Percentiles rank a stretch among this genome's conserved stretches.
These are phyloP conservation scores for Phlebiopsis gigantea DNA, from an alignment of 768 basidiomycete genomes.

Conservation along the genomic window DNA sequence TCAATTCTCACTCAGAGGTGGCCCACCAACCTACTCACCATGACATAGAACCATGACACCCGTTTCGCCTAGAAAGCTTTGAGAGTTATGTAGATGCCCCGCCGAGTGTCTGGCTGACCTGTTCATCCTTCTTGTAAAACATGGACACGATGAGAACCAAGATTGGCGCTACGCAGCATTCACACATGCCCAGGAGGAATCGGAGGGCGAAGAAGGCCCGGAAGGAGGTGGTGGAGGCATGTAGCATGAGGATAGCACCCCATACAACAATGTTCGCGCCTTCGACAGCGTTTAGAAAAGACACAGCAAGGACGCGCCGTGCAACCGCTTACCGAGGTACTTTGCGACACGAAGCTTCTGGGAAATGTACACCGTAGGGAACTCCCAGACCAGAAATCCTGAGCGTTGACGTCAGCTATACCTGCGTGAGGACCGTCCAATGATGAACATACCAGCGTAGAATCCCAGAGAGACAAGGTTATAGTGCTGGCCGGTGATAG, in stretches of 20 bases:
- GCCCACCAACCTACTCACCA: slow-evolving; percentile 33
- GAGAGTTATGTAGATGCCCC: neutral
- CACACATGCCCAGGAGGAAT: slow-evolving; percentile 62
- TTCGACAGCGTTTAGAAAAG: slow-evolving; percentile 15
- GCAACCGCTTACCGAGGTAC: slow-evolving; percentile 42
- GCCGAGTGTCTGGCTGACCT: slow-evolving; percentile 30
- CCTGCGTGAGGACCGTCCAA: neutral
- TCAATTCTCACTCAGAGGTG: neutral
- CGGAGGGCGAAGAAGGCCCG: slow-evolving; percentile 59
- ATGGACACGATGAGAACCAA: slow-evolving; percentile 59
- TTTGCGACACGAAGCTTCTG: slow-evolving; percentile 57
- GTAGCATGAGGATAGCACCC: slow-evolving; percentile 56
- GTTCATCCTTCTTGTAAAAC: slow-evolving; percentile 68
- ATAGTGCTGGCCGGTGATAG: slow-evolving; percentile 57
- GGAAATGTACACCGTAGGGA: slow-evolving; percentile 61
- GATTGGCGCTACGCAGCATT: slow-evolving; percentile 59
- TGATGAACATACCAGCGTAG: slow-evolving; percentile 42
- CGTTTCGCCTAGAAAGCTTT: slow-evolving; percentile 24
- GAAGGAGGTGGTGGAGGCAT: slow-evolving; percentile 51
- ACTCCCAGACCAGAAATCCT: slow-evolving; percentile 60
- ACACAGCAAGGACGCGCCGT: slow-evolving; percentile 8
- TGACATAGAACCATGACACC: slow-evolving; percentile 63
- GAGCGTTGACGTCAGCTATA: neutral
- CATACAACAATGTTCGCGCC: slow-evolving; percentile 56
- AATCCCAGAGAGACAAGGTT: slow-evolving; percentile 62